phyloP scores from a whole-genome alignment of 2,329 filamentous ascomycete genomes.

The Aspergillus fructus region DNA sequence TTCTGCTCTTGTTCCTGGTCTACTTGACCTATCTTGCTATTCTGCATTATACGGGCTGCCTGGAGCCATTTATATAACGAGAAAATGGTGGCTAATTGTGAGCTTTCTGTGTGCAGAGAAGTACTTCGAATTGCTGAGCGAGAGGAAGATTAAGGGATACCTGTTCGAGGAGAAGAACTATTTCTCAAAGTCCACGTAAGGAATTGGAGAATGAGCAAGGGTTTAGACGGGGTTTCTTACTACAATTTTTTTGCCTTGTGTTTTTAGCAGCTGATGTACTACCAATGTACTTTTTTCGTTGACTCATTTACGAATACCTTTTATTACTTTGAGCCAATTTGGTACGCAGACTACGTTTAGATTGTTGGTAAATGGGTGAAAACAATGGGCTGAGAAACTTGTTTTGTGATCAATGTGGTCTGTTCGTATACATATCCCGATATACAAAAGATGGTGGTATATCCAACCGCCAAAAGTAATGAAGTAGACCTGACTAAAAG shows the following conservation, averaged over 20 bases:
- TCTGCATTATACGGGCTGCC: not conserved
- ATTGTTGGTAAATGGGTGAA: not conserved
- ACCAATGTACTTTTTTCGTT: conserved; percentile 7
- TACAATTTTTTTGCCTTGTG: not conserved
- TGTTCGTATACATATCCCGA: not conserved
- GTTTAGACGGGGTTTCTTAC: not conserved
- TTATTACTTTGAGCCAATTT: not conserved
- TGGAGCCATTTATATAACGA: not conserved
- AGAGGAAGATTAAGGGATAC: conserved; percentile 63
- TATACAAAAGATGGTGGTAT: not conserved
- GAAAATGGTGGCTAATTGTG: not conserved
- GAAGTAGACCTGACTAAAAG: not conserved
- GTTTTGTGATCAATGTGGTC: not conserved
- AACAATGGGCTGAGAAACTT: not conserved
- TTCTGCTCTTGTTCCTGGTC: not conserved
- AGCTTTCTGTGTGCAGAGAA: conserved; percentile 48
- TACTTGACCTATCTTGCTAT: not conserved
- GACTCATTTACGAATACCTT: not conserved
- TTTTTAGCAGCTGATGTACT: conserved; percentile 15
- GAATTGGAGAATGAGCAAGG: not conserved
- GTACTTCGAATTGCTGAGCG: conserved; percentile 64
- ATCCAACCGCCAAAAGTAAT: not conserved
- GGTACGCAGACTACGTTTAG: not conserved
- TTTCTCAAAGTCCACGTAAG: conserved; percentile 37
- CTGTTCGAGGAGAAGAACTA: conserved; percentile 66